These are phyloP conservation scores for Penicillium daleae DNA, from an alignment of 495 filamentous ascomycete species.

Conservation along the genomic window DNA sequence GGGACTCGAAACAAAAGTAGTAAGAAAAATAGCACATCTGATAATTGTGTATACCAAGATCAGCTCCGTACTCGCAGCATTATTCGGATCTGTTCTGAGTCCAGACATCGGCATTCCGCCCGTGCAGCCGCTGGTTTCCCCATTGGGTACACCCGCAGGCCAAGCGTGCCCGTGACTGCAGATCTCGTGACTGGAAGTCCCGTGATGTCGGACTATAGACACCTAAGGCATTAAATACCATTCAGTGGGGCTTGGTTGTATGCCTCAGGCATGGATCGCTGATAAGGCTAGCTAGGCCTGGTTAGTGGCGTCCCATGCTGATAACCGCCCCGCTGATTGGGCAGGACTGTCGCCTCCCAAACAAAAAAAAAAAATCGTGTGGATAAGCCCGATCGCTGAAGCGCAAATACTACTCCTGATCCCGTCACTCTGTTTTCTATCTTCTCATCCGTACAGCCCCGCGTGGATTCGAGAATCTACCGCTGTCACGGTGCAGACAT, in stretches of 20 bases:
- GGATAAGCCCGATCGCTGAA: conserved; percentile 23
- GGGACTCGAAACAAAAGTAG: neutral
- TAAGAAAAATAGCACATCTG: neutral
- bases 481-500: conserved; percentile 10
- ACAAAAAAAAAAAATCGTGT: conserved; percentile 34
- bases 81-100: neutral
- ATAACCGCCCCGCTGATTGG: conserved; percentile 19
- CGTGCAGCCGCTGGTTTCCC: neutral
- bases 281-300: conserved; percentile 20
- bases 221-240: neutral
- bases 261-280: conserved; percentile 5
- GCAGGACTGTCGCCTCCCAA: conserved; percentile 23
- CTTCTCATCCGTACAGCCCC: conserved; percentile 15
- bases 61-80: neutral
- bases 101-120: conserved; percentile 4
- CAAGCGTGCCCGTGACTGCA: neutral
- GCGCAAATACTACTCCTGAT: conserved; percentile 6
- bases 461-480: conserved; percentile 20
- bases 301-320: conserved; percentile 20
- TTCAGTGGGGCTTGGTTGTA: neutral
- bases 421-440: conserved; percentile 3
- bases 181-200: neutral
- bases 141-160: neutral
- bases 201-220: neutral
- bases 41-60: neutral